Evolutionary conservation across 2,329 filamentous ascomycete species (phyloP).

Genomic region (Diplodia scrobiculata): DNA sequence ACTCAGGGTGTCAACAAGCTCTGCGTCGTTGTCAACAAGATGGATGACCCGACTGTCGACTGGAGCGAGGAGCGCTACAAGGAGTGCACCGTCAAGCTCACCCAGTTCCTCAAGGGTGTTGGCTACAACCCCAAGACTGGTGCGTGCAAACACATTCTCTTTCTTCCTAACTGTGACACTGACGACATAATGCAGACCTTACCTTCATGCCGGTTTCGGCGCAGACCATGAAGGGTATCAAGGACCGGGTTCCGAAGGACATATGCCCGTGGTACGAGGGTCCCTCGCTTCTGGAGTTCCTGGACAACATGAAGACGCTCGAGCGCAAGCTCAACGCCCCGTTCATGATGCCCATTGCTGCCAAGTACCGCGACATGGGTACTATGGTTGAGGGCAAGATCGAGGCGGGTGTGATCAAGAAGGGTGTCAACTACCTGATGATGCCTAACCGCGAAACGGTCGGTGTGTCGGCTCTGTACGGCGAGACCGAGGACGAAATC

Average conservation of each 20-base stretch:
- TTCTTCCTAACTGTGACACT: not conserved
- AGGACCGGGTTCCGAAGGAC: constrained; percentile 77
- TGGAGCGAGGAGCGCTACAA: constrained; percentile 93
- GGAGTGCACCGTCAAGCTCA: constrained; percentile 88
- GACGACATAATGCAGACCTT: constrained; percentile 66
- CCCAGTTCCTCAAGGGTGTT: constrained; percentile 83
- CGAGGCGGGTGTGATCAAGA: constrained; percentile 90
- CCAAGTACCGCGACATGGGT: constrained; percentile 96
- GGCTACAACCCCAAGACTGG: constrained; percentile 87
- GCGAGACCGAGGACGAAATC: constrained; percentile 94
- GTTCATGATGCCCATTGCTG: constrained; percentile 98
- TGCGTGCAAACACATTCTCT: not conserved
- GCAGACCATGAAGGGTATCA: constrained; percentile 82
- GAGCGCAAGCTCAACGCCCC: constrained; percentile 96
- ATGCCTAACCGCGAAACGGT: constrained; percentile 91
- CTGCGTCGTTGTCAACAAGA: constrained; percentile 95
- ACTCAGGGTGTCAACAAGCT: constrained; percentile 98
- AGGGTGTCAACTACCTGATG: constrained; percentile 81
- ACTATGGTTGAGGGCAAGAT: constrained; percentile 98
- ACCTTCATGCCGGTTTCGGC: constrained; percentile 96
- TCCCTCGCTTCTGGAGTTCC: constrained; percentile 88
- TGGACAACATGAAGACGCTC: constrained; percentile 89
- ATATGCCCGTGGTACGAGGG: constrained; percentile 82
- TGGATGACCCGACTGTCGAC: constrained; percentile 95
- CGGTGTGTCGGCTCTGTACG: constrained; percentile 82